phyloP scores from a whole-genome alignment of 2,329 filamentous ascomycete species.

The Colletotrichum tanaceti region DNA sequence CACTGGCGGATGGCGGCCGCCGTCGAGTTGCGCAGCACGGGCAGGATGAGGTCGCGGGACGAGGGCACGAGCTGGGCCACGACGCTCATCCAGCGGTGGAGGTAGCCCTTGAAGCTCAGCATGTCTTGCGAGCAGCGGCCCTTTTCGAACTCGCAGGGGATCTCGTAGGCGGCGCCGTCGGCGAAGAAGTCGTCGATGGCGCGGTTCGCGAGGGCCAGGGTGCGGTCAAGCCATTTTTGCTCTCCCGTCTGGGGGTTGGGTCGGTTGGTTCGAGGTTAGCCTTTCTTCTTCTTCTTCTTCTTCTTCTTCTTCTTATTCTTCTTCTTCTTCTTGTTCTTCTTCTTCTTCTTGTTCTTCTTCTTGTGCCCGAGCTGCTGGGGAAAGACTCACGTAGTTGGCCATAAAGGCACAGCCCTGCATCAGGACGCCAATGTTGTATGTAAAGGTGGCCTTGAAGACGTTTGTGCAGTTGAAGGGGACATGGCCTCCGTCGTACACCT shows the following conservation, averaged over 20 bases:
- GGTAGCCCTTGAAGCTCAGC: slow-evolving; percentile 76
- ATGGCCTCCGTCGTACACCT: slow-evolving; percentile 69
- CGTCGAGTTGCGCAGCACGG: slow-evolving; percentile 68
- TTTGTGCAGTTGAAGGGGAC: slow-evolving; percentile 63
- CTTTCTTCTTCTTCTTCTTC: too few species aligned
- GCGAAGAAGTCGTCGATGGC: slow-evolving; percentile 61
- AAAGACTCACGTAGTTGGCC: slow-evolving; percentile 64
- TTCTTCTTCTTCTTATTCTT: too few species aligned
- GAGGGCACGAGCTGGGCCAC: slow-evolving; percentile 71
- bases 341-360: too few species aligned
- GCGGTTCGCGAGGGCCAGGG: slow-evolving; percentile 63
- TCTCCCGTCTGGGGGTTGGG: too few species aligned
- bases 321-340: too few species aligned
- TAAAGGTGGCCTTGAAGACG: slow-evolving; percentile 65
- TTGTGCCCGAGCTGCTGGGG: too few species aligned
- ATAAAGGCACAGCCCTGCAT: slow-evolving; percentile 67
- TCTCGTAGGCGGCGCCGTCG: slow-evolving; percentile 69
- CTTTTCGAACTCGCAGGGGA: slow-evolving; percentile 69
- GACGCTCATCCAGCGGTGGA: slow-evolving; percentile 73
- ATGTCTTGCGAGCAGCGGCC: slow-evolving; percentile 76
- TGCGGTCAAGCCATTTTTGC: slow-evolving; percentile 62
- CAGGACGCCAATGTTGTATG: slow-evolving; percentile 66
- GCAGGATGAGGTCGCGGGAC: slow-evolving; percentile 64
- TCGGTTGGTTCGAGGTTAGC: too few species aligned
- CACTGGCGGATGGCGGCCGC: slow-evolving; percentile 71